phyloP scores from a whole-genome alignment of 2,329 filamentous ascomycete species.

The Balansia obtecta region DNA sequence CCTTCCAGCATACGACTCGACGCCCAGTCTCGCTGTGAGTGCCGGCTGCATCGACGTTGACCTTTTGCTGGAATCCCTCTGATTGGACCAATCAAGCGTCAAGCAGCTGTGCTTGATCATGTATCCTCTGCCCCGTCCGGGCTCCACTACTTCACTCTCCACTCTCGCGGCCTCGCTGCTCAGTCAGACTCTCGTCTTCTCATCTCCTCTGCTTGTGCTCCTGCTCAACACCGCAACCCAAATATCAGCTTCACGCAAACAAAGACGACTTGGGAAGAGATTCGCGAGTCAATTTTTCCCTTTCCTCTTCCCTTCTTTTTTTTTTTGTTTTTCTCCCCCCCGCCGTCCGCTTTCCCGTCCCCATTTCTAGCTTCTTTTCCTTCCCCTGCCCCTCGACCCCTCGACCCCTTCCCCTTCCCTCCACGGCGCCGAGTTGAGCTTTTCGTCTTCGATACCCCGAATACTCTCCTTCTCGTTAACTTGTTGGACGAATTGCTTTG shows the following conservation, averaged over 20 bases:
- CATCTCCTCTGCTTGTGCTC: constrained; percentile 11
- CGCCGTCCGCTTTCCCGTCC: constrained; percentile 4
- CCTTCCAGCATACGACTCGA: neutral
- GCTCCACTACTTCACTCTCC: constrained; percentile 4
- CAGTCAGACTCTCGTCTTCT: constrained; percentile 4
- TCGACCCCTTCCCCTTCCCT: neutral
- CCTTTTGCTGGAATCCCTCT: too few relatives aligned
- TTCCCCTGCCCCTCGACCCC: neutral
- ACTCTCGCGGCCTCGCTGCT: constrained; percentile 6
- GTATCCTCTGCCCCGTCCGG: neutral
- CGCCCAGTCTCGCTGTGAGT: too few relatives aligned
- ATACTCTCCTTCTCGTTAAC: constrained; percentile 12
- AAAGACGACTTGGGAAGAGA: constrained; percentile 8
- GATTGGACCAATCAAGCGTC: neutral
- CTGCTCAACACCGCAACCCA: constrained; percentile 4
- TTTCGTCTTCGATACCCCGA: constrained; percentile 7
- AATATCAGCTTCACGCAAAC: neutral
- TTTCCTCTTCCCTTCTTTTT: constrained; percentile 9
- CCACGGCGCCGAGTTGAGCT: neutral
- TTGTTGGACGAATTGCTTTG: constrained; percentile 6
- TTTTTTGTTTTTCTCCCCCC: too few relatives aligned
- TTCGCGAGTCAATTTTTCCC: constrained; percentile 9
- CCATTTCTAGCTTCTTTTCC: constrained; percentile 2
- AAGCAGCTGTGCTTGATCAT: neutral
- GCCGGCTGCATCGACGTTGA: too few relatives aligned